Conservation (phyloP, 441 rosid species). For the California macrophylla region DNA sequence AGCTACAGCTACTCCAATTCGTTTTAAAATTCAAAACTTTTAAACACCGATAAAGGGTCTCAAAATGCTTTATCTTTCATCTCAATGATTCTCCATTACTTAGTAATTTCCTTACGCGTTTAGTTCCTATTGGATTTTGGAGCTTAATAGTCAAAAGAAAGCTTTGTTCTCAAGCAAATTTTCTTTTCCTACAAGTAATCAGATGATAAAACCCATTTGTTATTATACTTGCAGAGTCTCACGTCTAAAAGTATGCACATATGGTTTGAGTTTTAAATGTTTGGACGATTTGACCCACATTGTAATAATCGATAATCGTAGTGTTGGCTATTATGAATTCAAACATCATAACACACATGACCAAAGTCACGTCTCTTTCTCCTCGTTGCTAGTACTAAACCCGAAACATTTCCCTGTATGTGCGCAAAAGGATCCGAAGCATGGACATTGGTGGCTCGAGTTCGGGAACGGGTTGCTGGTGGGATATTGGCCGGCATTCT, state of each 20-base stretch:
- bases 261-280: too few relatives aligned
- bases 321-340: too few relatives aligned
- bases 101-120: constrained; percentile 16
- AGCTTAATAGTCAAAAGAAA: not conserved
- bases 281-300: too few relatives aligned
- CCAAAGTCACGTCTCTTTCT: too few relatives aligned
- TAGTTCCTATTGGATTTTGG: constrained; percentile 16
- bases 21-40: not conserved
- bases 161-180: not conserved
- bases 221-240: too few relatives aligned
- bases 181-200: not conserved
- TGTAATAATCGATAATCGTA: too few relatives aligned
- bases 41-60: constrained; percentile 16
- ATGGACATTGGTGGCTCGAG: constrained; percentile 72
- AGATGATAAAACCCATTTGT: too few relatives aligned
- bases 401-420: too few relatives aligned
- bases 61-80: constrained; percentile 15
- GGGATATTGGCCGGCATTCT: constrained; percentile 58
- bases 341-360: too few relatives aligned
- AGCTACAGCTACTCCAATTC: not conserved
- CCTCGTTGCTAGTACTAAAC: too few relatives aligned
- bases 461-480: constrained; percentile 54
- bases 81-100: constrained; percentile 3
- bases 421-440: constrained; percentile 66
- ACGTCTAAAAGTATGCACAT: not conserved